phyloP scores from a whole-genome alignment of 139 green algal species.

The Volvox reticuliferus region DNA sequence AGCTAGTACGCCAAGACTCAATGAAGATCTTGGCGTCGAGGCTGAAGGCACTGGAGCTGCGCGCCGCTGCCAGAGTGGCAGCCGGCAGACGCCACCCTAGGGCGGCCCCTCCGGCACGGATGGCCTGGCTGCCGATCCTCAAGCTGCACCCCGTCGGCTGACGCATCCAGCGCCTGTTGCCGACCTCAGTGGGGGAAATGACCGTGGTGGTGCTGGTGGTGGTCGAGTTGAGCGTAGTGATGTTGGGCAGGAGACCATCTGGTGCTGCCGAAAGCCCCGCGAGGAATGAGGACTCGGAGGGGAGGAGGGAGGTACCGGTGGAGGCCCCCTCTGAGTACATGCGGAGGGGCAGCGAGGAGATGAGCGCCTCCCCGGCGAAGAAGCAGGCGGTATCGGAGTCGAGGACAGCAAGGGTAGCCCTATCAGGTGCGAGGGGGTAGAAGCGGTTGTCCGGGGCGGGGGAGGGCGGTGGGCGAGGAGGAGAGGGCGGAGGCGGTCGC shows the following conservation, averaged over 20 bases:
- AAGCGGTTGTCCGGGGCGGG: conserved; percentile 34
- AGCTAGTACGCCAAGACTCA: conserved; percentile 14
- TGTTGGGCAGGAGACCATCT: neutral
- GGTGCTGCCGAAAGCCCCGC: neutral
- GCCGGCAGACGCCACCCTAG: neutral
- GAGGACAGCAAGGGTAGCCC: conserved; percentile 17
- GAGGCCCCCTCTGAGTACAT: neutral
- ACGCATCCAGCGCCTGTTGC: conserved; percentile 30
- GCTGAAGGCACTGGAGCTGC: neutral
- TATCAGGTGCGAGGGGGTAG: neutral
- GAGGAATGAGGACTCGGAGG: neutral
- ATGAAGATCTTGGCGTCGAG: conserved; percentile 47
- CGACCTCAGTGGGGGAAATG: neutral
- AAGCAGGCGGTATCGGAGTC: conserved; percentile 8
- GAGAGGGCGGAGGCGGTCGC: conserved; percentile 4
- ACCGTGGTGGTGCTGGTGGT: neutral
- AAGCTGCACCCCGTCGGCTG: conserved; percentile 38
- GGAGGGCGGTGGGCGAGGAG: neutral
- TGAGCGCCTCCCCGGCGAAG: neutral
- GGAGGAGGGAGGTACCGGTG: neutral
- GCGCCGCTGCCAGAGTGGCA: neutral
- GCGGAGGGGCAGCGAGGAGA: conserved; percentile 1
- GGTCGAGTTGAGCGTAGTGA: neutral
- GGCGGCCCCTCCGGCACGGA: neutral
- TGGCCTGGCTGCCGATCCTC: conserved; percentile 1